A percentile compares a stretch with the other conserved stretches of the same genome.
Conservation (phyloP, 2,329 filamentous ascomycete species). For the Clonostachys rhizophaga region DNA sequence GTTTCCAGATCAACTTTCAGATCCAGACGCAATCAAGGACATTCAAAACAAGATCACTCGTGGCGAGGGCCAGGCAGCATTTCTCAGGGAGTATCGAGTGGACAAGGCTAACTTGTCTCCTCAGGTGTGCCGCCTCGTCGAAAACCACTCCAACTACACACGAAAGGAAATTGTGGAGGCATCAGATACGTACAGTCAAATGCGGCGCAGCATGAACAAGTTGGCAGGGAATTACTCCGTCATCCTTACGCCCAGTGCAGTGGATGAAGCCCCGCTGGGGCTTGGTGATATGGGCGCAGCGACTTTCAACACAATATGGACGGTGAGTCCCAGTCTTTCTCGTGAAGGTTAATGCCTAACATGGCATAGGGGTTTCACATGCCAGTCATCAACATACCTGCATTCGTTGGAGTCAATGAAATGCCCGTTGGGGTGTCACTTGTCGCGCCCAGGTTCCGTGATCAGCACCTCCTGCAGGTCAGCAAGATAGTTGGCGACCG, state of each 20-base stretch:
- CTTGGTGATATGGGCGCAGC: conserved; percentile 47
- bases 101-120: not conserved
- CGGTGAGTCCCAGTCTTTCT: conserved; percentile 25
- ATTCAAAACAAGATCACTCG: not conserved
- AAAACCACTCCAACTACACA: not conserved
- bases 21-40: not conserved
- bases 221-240: conserved; percentile 16
- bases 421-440: conserved; percentile 58
- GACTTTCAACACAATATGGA: conserved; percentile 46
- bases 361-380: conserved; percentile 42
- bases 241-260: conserved; percentile 52
- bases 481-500: conserved; percentile 27
- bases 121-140: not conserved
- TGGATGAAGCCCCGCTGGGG: conserved; percentile 55
- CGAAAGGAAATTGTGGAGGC: not conserved
- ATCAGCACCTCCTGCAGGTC: conserved; percentile 36
- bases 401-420: conserved; percentile 45
- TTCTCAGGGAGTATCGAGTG: not conserved
- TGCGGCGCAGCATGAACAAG: not conserved
- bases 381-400: conserved; percentile 60
- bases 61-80: not conserved
- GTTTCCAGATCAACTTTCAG: conserved; percentile 27
- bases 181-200: not conserved
- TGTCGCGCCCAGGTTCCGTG: conserved; percentile 39
- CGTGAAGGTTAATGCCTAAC: not conserved